Evolutionary conservation across 306 rosid species (phyloP).

Genomic region (Calophaca sinica): DNA sequence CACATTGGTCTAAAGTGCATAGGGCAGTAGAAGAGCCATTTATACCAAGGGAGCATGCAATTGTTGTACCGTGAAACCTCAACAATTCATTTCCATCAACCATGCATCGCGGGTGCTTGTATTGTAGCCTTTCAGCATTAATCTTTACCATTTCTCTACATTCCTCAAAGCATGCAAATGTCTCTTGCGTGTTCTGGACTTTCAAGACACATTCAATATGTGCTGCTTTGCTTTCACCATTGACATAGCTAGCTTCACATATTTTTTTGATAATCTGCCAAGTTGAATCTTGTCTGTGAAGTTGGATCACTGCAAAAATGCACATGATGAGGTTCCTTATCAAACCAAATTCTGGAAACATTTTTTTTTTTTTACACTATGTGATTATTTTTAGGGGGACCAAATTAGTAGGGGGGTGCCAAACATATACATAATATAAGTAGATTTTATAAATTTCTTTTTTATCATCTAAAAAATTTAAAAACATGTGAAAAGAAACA

Average conservation of each 20-base stretch:
- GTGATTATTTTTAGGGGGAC: no score
- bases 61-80: constrained; percentile 60
- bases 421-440: no score
- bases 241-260: constrained; percentile 43
- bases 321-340: neutral
- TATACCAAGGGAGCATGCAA: constrained; percentile 63
- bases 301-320: constrained; percentile 48
- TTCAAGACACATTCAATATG: constrained; percentile 54
- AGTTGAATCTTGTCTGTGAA: constrained; percentile 51
- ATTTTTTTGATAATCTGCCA: constrained; percentile 56
- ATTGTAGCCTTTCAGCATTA: constrained; percentile 44
- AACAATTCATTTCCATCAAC: constrained; percentile 71
- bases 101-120: constrained; percentile 52
- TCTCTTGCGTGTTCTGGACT: constrained; percentile 47
- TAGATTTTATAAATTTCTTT: no score
- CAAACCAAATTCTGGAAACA: neutral
- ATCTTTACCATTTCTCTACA: constrained; percentile 50
- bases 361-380: no score
- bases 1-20: constrained; percentile 55
- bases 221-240: constrained; percentile 6
- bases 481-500: no score
- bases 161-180: constrained; percentile 55
- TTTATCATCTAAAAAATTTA: no score
- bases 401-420: no score
- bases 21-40: constrained; percentile 32